Base-by-base conservation (phyloP, 75 land plant genomes). In the Sequoiadendron giganteum region DNA sequence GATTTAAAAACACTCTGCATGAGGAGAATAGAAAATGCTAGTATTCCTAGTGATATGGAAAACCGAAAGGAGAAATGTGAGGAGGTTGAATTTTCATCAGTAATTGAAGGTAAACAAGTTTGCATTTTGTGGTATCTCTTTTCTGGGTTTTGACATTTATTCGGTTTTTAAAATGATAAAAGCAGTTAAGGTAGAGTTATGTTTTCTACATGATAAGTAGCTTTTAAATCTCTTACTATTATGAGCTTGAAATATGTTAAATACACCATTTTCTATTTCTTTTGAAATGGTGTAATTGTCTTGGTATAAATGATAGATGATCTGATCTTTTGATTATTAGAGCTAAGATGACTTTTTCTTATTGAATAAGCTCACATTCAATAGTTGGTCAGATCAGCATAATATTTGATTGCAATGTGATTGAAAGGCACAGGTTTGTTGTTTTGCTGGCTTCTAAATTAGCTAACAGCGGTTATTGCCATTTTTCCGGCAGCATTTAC, bases 51-150 rank as follows among this genome's bases (percentile, higher is more conserved):
- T 10, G 32, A 73, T 73, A 73, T 10, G 77, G 8, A 73, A 73
- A 73, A 34, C 15, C 10, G 38, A 73, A 34, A 73, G 15, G 15
- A 73, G 77, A 73, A 73, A 73, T 34, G 38, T 34, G 38, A 10
- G 38, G 36, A 73, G 13, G 11, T 73, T 82, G 52, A 47, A 82
- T 2, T 45, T 45, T 82, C 84, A 25, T 82, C 84, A 43, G 47
- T 28, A 82, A 45, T 43, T 82, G 47, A 45, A 82, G 84, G 84
- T 82, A 82, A 28, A 82, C 4, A 5, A n/a, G 30, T 82, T 82
- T 11, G 48, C 30, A 10, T 25, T 82, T 45, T 80, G 38, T 73
- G 83, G 28, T 40, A 21, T 80, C 43, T 11, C 52, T 10, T n/a
- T 10, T 81, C n/a, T 45, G 28, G 30, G 49, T 82, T 82, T 10